Conservation (phyloP, 2,329 filamentous ascomycete genomes). For the Epichloe baconii region DNA sequence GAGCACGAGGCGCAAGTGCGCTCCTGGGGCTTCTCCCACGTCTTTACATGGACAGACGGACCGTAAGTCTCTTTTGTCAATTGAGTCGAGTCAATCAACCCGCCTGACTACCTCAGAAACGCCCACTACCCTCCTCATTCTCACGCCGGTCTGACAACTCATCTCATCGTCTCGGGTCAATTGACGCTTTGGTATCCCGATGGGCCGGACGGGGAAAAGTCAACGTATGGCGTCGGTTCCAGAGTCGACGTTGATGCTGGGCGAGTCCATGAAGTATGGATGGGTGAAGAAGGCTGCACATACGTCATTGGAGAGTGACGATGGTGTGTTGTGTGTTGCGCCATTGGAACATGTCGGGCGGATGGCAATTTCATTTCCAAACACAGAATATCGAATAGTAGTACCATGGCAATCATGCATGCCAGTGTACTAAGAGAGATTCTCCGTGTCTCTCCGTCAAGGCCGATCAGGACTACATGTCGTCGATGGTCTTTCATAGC, state of each 20-base stretch:
- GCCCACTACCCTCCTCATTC: conserved; percentile 55
- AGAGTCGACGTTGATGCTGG: conserved; percentile 54
- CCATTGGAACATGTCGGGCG: too few species aligned
- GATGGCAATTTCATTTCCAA: too few species aligned
- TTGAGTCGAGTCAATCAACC: not conserved
- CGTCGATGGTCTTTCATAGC: too few species aligned
- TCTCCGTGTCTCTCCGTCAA: too few species aligned
- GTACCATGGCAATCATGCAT: too few species aligned
- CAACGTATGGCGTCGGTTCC: conserved; percentile 45
- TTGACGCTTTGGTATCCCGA: conserved; percentile 55
- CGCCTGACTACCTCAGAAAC: conserved; percentile 33
- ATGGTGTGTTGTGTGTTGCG: not conserved
- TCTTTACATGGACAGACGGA: conserved; percentile 60
- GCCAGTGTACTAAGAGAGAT: too few species aligned
- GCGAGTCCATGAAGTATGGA: conserved; percentile 55
- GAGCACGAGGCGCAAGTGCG: conserved; percentile 44
- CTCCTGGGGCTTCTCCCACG: conserved; percentile 55
- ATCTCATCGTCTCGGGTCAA: conserved; percentile 52
- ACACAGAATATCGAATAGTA: too few species aligned
- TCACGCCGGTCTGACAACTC: conserved; percentile 52
- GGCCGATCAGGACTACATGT: too few species aligned
- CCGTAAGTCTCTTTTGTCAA: conserved; percentile 39
- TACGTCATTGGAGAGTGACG: conserved; percentile 50
- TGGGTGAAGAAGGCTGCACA: conserved; percentile 52
- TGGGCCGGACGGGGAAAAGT: conserved; percentile 40